A percentile compares a stretch with the other conserved stretches of the same genome.
phyloP scores from a whole-genome alignment of 805 yeast species.

The Candida chauliodis region DNA sequence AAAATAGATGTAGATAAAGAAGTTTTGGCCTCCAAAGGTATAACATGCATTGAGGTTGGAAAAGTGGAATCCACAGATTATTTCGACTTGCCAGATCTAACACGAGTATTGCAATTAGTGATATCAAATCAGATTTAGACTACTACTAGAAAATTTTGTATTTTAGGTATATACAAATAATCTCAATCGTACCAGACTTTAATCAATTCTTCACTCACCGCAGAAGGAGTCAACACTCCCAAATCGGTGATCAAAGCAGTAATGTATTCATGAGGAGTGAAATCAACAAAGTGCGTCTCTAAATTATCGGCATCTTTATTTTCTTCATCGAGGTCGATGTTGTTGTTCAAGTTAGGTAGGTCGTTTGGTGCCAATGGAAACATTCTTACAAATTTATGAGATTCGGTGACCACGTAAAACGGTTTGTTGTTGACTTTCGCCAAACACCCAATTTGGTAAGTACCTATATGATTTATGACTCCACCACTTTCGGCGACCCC shows the following conservation, averaged over 20 bases:
- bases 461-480: constrained; percentile 90
- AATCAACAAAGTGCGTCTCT: constrained; percentile 58
- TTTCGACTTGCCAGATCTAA: constrained; percentile 44
- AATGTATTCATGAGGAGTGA: constrained; percentile 92
- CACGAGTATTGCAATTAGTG: constrained; percentile 17
- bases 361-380: constrained; percentile 93
- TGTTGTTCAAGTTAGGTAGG: constrained; percentile 50
- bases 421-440: constrained; percentile 92
- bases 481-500: constrained; percentile 99
- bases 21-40: constrained; percentile 38
- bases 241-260: constrained; percentile 95
- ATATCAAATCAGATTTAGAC: no score
- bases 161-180: no score
- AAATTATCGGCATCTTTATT: constrained; percentile 18
- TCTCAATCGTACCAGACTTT: constrained; percentile 94
- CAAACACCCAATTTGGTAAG: constrained; percentile 89
- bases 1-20: constrained; percentile 49
- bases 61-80: constrained; percentile 19
- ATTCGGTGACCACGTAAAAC: constrained; percentile 88
- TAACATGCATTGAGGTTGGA: constrained; percentile 44
- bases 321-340: constrained; percentile 17
- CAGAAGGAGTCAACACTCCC: constrained; percentile 95
- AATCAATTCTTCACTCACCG: constrained; percentile 96
- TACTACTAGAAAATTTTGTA: no score
- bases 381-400: constrained; percentile 94